Evolutionary conservation across 2,329 filamentous ascomycete species (phyloP), one percentile per base, ranked within the genome.

Genomic region (Akanthomyces dipterigenus): DNA sequence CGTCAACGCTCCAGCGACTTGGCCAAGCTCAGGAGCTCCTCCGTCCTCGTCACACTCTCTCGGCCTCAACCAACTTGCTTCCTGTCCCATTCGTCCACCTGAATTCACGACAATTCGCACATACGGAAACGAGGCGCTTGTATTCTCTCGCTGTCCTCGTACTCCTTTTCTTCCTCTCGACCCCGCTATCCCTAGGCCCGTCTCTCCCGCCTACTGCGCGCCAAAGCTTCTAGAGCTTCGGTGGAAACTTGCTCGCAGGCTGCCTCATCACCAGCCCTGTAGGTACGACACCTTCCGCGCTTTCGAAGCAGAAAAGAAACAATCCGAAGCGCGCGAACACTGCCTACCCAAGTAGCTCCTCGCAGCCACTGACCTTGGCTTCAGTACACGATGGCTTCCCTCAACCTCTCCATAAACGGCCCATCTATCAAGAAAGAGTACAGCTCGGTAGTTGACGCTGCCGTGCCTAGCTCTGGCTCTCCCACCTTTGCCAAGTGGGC

Each of bases 401-500:
- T 93, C 67, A 93, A 93, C 70, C 81, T 91, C 60, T 93, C 90
- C 65, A 85, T 84, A 72, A 90, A 92, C 73, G 89, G 89, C 14
- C 86, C 88, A 65, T 91, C 87, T 63, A 97, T 98, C 69, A 90
- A 89, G 78, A 91, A 88, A 78, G 91, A 88, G 81, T 91, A 86
- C 72, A 79, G 80, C 68, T 79, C 78, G 55, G 82, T 86, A 64
- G 75, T 86, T 68, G 84, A 82, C 68, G 80, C 78, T 63, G 73
- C 78, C 53, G 72, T 78, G 56, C 73, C 77, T 28, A 76, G 80
- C 38, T 79, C 82, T 40, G 81, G 80, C 71, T 96, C 93, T 53
- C 83, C 90, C 43, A 96, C 92, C 53, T 90, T 90, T 71, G 92
- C 85, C 65, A 90, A 93, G 79, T 99, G 95, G 95, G 93, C 91